Evolutionary conservation across 73 alveolate species (phyloP), one percentile per base, ranked within the genome.

Genomic region (Paramecium bursaria): DNA sequence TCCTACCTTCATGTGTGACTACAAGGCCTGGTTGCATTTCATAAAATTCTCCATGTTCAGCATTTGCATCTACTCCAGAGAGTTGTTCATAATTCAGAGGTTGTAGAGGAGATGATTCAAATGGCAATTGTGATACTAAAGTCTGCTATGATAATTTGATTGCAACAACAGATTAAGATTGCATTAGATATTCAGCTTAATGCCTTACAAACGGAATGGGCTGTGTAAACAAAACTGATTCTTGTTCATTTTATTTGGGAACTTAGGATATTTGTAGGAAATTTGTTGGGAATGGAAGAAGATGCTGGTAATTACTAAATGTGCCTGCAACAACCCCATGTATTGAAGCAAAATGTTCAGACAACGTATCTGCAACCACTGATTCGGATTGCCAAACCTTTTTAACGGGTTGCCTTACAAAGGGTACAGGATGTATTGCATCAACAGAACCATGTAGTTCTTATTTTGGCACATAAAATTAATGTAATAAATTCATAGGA

Each of bases 391-490:
- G 82, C 11, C 4, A 19, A 0, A 33, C 26, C 4, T 67, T 67
- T 17, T 42, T 67, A 42, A 4, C 11, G 2, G 82, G 82, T 21
- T 67, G 82, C 44, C 47, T 67, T 2, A 67, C 82, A 21, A 67
- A 67, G 10, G 82, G 82, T 2, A 15, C 26, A 42, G 82, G 82
- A 42, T 67, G 82, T 11, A 67, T 67, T 35, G 46, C 82, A 4
- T 21, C 14, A 2, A 67, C 82, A 9, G 82, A 67, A 42, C 82
- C 48, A 19, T 67, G 82, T 35, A 5, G 31, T 11, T 35, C 27
- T 39, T 67, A 67, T 67, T 35, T 35, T 4, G 82, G 82, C 3
- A 39, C 7, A 4, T 39, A 35, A 33, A 57, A 33, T 10, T 17
- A 35, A 11, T 67, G 82, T 67, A 33, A 5, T 35, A 67, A 67